Conservation (phyloP, 2,329 filamentous ascomycete genomes). For the Epichloe amarillans region DNA sequence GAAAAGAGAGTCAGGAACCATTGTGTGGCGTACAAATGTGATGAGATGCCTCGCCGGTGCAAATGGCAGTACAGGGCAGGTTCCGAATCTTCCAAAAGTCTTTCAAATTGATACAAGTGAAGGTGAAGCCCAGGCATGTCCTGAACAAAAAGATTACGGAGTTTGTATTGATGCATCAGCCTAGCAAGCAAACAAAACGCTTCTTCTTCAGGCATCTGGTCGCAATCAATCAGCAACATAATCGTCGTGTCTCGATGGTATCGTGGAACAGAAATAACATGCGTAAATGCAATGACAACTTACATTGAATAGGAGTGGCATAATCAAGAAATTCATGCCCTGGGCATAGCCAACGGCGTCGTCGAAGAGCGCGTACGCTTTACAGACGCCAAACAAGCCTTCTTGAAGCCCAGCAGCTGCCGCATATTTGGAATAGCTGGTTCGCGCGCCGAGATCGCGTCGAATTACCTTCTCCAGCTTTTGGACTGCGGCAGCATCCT, state of each 20-base stretch:
- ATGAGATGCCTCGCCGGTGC: constrained; percentile 71
- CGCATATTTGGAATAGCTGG: constrained; percentile 93
- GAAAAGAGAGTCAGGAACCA: constrained; percentile 99
- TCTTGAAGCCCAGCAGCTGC: constrained; percentile 85
- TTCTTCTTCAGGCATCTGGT: constrained; percentile 87
- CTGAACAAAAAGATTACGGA: constrained; percentile 84
- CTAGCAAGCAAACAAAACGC: constrained; percentile 87
- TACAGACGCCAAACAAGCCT: constrained; percentile 87
- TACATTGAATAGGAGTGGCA: constrained; percentile 91
- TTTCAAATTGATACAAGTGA: constrained; percentile 88
- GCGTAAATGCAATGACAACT: constrained; percentile 18
- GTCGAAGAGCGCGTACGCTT: constrained; percentile 92
- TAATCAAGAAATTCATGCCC: constrained; percentile 99
- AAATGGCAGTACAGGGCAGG: constrained; percentile 92
- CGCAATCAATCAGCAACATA: constrained; percentile 6
- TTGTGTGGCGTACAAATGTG: constrained; percentile 91
- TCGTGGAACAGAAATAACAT: not conserved
- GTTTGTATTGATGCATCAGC: constrained; percentile 90
- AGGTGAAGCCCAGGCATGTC: constrained; percentile 96
- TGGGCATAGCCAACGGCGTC: constrained; percentile 93
- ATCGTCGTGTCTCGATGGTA: not conserved
- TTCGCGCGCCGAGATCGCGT: constrained; percentile 79
- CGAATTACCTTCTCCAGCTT: constrained; percentile 88
- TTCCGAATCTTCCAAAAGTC: constrained; percentile 83
- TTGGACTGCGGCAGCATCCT: constrained; percentile 57